These are phyloP conservation scores for Neopestalotiopsis sp. DNA, from an alignment of 2,329 filamentous ascomycete genomes.

Conservation along the genomic window DNA sequence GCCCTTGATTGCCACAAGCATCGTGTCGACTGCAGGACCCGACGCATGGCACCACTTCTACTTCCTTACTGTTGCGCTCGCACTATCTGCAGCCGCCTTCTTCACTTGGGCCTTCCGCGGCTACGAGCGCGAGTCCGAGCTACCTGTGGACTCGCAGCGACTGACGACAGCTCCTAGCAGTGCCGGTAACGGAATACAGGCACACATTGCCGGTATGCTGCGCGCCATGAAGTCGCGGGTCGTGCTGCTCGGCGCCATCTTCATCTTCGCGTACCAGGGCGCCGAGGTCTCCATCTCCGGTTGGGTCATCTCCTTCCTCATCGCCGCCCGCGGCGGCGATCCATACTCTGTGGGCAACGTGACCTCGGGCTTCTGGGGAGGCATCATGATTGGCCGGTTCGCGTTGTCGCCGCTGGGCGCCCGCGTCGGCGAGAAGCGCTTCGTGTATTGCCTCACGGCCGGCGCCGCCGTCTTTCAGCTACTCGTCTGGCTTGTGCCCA, in stretches of 20 bases:
- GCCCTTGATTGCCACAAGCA: slow-evolving; percentile 75
- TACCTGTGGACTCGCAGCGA: too few relatives aligned
- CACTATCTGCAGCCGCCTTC: slow-evolving; percentile 34
- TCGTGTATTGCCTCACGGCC: slow-evolving; percentile 67
- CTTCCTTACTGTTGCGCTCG: too few relatives aligned
- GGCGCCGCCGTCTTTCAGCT: slow-evolving; percentile 73
- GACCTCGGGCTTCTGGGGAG: slow-evolving; percentile 73
- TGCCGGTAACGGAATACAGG: too few relatives aligned
- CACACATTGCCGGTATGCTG: too few relatives aligned
- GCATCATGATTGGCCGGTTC: slow-evolving; percentile 80
- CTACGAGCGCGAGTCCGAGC: too few relatives aligned
- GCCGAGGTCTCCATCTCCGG: slow-evolving; percentile 84
- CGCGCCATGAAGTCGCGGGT: slow-evolving; percentile 36
- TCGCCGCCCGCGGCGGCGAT: slow-evolving; percentile 72
- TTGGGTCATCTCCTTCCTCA: slow-evolving; percentile 87
- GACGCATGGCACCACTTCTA: too few relatives aligned
- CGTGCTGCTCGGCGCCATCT: slow-evolving; percentile 77
- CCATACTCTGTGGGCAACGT: slow-evolving; percentile 80
- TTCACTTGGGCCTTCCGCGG: slow-evolving; percentile 24
- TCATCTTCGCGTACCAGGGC: slow-evolving; percentile 87
- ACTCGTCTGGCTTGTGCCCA: slow-evolving; percentile 80
- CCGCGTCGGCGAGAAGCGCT: slow-evolving; percentile 71
- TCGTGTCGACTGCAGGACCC: slow-evolving; percentile 59
- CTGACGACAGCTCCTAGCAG: too few relatives aligned
- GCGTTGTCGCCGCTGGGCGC: slow-evolving; percentile 70